These are phyloP conservation scores for Nakaseomyces bracarensis DNA, from an alignment of 1,139 yeast species.

Conservation along the genomic window DNA sequence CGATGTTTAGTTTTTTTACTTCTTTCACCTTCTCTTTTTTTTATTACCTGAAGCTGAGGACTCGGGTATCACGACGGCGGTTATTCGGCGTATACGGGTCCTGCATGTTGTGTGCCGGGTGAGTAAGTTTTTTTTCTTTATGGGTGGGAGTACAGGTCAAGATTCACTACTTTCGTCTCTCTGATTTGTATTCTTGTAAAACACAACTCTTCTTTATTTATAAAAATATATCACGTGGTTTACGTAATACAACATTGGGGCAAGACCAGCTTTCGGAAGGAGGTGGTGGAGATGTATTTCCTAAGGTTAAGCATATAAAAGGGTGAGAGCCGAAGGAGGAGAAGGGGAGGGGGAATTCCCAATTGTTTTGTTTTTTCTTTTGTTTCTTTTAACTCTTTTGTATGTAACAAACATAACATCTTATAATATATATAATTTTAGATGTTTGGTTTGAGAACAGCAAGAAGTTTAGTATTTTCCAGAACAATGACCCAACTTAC, in stretches of 20 bases:
- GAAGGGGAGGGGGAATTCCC: background rate
- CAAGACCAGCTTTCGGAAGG: background rate
- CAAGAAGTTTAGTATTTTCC: conserved; percentile 13
- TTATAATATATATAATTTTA: too few relatives aligned
- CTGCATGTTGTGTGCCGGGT: too few relatives aligned
- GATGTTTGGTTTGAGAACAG: background rate
- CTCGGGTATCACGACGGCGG: too few relatives aligned
- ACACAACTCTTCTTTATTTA: background rate
- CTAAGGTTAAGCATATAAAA: background rate
- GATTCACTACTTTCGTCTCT: too few relatives aligned
- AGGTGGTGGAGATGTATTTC: conserved; percentile 1
- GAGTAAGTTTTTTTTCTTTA: too few relatives aligned
- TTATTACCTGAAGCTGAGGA: too few relatives aligned
- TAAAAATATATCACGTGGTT: background rate
- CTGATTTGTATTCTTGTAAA: too few relatives aligned
- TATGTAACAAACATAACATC: too few relatives aligned
- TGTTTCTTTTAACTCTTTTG: background rate
- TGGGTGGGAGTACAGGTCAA: too few relatives aligned
- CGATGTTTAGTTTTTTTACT: too few relatives aligned
- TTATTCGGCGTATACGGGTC: too few relatives aligned
- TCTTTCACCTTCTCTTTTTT: too few relatives aligned
- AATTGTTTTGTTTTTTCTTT: background rate
- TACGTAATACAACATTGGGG: background rate
- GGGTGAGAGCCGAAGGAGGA: background rate
- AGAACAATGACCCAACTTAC: conserved; percentile 28